These are phyloP conservation scores for Aspergillus quadricinctus DNA, from an alignment of 2,329 filamentous ascomycete genomes.

Conservation along the genomic window DNA sequence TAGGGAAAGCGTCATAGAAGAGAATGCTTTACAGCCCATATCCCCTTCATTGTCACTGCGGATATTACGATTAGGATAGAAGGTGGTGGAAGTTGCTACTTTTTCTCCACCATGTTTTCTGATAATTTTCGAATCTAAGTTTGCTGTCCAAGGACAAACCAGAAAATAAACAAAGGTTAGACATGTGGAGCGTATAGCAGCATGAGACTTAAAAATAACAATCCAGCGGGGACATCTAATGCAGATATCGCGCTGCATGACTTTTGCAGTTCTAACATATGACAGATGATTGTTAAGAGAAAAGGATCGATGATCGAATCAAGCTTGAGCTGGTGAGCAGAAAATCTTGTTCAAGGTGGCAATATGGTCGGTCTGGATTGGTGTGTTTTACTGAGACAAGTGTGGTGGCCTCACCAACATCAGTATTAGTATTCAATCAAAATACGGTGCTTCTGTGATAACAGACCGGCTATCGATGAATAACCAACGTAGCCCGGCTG, in stretches of 20 bases:
- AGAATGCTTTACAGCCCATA: not conserved
- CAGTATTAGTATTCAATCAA: no score
- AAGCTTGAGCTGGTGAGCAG: not conserved
- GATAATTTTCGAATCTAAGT: not conserved
- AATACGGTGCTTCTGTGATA: no score
- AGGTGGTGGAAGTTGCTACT: not conserved
- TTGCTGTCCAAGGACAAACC: not conserved
- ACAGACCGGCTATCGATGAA: not conserved
- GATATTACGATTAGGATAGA: not conserved
- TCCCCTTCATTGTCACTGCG: not conserved
- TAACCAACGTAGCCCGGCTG: slow-evolving; percentile 2
- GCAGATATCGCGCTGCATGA: not conserved
- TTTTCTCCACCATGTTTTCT: not conserved
- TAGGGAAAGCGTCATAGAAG: not conserved
- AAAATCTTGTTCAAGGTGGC: not conserved
- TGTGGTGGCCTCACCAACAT: not conserved
- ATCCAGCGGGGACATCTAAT: not conserved
- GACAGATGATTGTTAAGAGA: not conserved
- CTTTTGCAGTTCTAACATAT: not conserved
- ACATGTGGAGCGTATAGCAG: not conserved
- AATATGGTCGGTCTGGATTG: not conserved
- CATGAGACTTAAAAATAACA: not conserved
- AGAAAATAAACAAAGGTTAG: not conserved
- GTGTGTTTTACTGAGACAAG: not conserved
- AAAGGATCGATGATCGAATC: not conserved